Base-by-base conservation (phyloP, 768 basidiomycete species). In the Tephrocybe sp. region DNA sequence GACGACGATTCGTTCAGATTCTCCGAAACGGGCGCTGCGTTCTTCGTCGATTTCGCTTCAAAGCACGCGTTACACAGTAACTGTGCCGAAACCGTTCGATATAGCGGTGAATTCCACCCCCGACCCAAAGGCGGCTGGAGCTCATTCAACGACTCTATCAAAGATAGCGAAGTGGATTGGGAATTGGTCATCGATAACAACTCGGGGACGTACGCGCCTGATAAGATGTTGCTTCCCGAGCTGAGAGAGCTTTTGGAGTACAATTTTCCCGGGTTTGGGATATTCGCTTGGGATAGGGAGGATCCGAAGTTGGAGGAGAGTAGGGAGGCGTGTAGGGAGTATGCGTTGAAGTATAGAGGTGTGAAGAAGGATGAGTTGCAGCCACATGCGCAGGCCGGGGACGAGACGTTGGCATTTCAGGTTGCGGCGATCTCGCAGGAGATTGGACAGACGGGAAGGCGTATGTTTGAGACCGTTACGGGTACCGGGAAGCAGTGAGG, bases 121-220 rank as follows among this genome's bases (percentile, higher is more conserved):
- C 75, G 88, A 18, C 86, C 83, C 18, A 74, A 63, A 46, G 86
- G 80, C 43, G 90, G 83, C 2, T 92, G 82, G 85, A 74, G 66
- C 40, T 70, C 61, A 52, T 87, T 89, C 68, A 69, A 63, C 37
- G 86, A 88, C 55, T 65, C 63, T 27, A 74, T 62, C 1, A 60
- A 66, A 1, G 86, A 88, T 55, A 72, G 71, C 3, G 70, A 77
- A 4, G 82, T 85, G 37, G 63, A 69, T 25, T 94, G 91, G 87
- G 88, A 93, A 64, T 64, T 93, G 25, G 83, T 91, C 54, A 80
- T 93, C 59, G 91, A 93, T 64, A 93, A 94, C 59, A 87, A 88
- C 60, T 84, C 82, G 57, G 91, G 91, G 42, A 94, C 90, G 44
- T 92, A 93, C 62, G 77, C 88, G 25, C 91, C 91, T 1, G 80